Conservation (phyloP, 257 asterid genomes). For the Fraxinus pennsylvanica region DNA sequence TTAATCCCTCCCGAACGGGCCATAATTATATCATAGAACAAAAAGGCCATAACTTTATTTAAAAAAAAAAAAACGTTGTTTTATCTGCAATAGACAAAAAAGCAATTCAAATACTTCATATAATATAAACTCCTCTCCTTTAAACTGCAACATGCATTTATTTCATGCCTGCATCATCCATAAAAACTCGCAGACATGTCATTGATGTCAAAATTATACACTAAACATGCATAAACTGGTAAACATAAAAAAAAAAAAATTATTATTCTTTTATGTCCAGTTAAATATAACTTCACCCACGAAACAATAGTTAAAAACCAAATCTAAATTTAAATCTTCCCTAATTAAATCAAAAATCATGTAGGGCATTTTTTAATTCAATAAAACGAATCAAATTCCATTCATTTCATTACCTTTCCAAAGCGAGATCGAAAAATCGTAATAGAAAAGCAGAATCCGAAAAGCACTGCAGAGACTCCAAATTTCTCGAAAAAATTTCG, state of each 20-base stretch:
- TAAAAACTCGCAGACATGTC: too few relatives aligned
- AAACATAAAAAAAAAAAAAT: too few relatives aligned
- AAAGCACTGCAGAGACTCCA: constrained; percentile 27
- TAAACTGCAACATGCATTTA: background rate
- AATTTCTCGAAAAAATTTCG: constrained; percentile 13
- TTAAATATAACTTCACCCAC: background rate
- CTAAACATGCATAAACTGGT: too few relatives aligned
- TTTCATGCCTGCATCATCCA: background rate
- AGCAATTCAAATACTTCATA: constrained; percentile 11
- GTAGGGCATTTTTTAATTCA: background rate
- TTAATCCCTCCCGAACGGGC: too few relatives aligned
- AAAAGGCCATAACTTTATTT: too few relatives aligned
- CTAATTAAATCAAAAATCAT: too few relatives aligned
- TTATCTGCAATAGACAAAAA: constrained; percentile 31
- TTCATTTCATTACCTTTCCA: constrained; percentile 42
- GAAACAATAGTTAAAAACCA: too few relatives aligned
- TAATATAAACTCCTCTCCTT: background rate
- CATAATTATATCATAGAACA: too few relatives aligned
- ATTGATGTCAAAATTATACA: too few relatives aligned
- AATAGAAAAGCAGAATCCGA: constrained; percentile 26
- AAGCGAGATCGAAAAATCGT: constrained; percentile 60
- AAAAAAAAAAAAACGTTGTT: constrained; percentile 15
- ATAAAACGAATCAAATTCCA: constrained; percentile 36
- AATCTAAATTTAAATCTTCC: too few relatives aligned
- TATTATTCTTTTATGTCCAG: too few relatives aligned